phyloP scores from a whole-genome alignment of 2,329 filamentous ascomycete genomes.

The Fusarium continuum region DNA sequence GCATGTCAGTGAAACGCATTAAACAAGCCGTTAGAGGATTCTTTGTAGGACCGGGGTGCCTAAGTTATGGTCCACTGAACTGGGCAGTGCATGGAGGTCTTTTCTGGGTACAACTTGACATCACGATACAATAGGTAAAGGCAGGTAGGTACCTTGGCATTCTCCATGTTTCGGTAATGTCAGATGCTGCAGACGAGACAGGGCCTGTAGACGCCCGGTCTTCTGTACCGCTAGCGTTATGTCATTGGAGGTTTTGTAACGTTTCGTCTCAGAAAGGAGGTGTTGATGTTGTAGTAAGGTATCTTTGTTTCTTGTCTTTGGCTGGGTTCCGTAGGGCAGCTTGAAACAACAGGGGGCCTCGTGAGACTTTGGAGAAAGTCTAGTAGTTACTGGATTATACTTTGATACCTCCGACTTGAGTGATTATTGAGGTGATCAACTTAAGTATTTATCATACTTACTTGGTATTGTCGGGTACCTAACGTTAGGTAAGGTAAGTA shows the following conservation, averaged over 20 bases:
- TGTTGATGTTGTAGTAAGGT: slow-evolving; percentile 4
- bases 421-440: too few relatives aligned
- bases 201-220: not conserved
- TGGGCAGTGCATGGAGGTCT: not conserved
- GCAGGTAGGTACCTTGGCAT: slow-evolving; percentile 5
- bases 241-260: slow-evolving; percentile 14
- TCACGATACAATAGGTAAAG: too few relatives aligned
- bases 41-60: slow-evolving; percentile 1
- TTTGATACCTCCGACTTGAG: not conserved
- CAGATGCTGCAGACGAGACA: not conserved
- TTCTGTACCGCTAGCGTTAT: slow-evolving; percentile 19
- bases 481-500: too few relatives aligned
- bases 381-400: not conserved
- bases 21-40: too few relatives aligned
- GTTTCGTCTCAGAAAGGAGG: slow-evolving; percentile 22
- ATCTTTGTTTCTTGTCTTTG: slow-evolving; percentile 28
- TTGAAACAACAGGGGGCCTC: slow-evolving; percentile 1
- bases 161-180: slow-evolving; percentile 20
- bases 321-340: not conserved
- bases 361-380: not conserved
- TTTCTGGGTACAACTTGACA: too few relatives aligned
- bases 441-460: too few relatives aligned
- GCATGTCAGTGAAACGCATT: slow-evolving; percentile 20
- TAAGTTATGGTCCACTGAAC: not conserved
- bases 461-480: not conserved